Percentiles rank a stretch among this genome's conserved stretches.
Conservation (phyloP, 2,329 filamentous ascomycete genomes). For the Pestalotiopsis sp. region DNA sequence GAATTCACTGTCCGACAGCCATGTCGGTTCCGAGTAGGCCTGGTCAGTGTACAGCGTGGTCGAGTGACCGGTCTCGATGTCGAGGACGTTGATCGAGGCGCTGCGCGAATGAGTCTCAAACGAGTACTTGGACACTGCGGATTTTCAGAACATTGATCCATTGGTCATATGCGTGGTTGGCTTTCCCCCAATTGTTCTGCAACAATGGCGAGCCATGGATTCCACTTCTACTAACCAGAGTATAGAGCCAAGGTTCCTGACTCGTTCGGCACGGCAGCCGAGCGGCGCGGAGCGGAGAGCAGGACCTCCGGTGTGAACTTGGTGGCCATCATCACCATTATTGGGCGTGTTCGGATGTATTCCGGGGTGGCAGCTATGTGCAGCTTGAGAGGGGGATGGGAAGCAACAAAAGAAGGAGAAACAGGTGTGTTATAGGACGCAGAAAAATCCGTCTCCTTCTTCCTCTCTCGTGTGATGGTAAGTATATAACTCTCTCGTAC, state of each 20-base stretch:
- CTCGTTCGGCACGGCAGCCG: slow-evolving; percentile 69
- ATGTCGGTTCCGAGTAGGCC: slow-evolving; percentile 71
- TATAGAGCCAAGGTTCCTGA: slow-evolving; percentile 68
- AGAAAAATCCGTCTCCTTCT: too few relatives aligned
- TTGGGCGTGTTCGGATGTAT: slow-evolving; percentile 19
- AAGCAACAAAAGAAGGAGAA: neutral
- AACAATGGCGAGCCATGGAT: neutral
- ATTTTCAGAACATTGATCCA: neutral
- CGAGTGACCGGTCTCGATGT: slow-evolving; percentile 68
- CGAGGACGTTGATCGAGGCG: slow-evolving; percentile 70
- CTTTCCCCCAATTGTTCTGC: neutral
- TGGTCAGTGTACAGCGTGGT: slow-evolving; percentile 66
- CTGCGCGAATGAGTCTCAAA: slow-evolving; percentile 74
- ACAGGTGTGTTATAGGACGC: too few relatives aligned
- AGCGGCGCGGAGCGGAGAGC: slow-evolving; percentile 74
- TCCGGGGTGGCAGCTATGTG: neutral
- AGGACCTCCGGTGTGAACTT: slow-evolving; percentile 79
- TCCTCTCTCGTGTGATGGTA: neutral
- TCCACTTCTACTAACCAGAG: slow-evolving; percentile 43
- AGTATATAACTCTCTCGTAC: neutral
- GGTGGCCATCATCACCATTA: slow-evolving; percentile 70
- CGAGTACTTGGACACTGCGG: slow-evolving; percentile 71
- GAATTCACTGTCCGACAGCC: slow-evolving; percentile 71
- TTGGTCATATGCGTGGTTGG: neutral
- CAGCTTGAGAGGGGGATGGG: neutral